Evolutionary conservation across 2,329 filamentous ascomycete species (phyloP), one percentile per base, ranked within the genome.

Genomic region (Calonectria pauciramosa): DNA sequence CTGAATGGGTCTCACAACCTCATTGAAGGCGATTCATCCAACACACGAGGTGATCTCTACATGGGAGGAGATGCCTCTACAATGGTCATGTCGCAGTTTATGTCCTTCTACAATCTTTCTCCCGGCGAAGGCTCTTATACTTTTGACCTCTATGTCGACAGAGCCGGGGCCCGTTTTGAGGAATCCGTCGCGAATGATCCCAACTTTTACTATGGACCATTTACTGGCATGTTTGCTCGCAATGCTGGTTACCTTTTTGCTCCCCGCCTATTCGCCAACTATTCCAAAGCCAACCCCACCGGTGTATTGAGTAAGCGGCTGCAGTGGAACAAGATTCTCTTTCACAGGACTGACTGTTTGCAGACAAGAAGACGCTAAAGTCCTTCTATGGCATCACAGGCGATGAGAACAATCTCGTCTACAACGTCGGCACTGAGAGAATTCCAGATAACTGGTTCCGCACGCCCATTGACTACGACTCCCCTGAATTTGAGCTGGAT

Each of bases 1-100:
- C 83, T 91, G 1, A 85, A 84, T n/a, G 87, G 87, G 26, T 87
- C 87, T 2, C 90, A 92, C 80, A 91, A 91, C 79, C 88, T 88
- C 72, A 88, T 90, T 75, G 90, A 91, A 81, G 83, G 86, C 0
- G 90, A 91, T 80, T 87, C 84, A 0, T 90, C 88, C 47, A 84
- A 86, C 49, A 90, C 89, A 0, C 86, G 78, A 11, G 86, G 86
- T 20, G 89, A 91, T 74, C 82, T 92, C 0, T 91, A 91, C 76
- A 76, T 84, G 23, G 88, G 86, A 0, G 87, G 88, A 3, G 87
- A 91, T 75, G 86, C 86, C 67, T 87, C 85, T 64, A 86, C 86
- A 6, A 83, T 91, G 78, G 86, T 90, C 75, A 84, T 90, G 77
- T 84, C 84, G 18, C 86, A 88, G 47, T 91, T 90, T 76, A 47